These are phyloP conservation scores for Tuber calosporum DNA, from an alignment of 495 filamentous ascomycete species.

Conservation along the genomic window DNA sequence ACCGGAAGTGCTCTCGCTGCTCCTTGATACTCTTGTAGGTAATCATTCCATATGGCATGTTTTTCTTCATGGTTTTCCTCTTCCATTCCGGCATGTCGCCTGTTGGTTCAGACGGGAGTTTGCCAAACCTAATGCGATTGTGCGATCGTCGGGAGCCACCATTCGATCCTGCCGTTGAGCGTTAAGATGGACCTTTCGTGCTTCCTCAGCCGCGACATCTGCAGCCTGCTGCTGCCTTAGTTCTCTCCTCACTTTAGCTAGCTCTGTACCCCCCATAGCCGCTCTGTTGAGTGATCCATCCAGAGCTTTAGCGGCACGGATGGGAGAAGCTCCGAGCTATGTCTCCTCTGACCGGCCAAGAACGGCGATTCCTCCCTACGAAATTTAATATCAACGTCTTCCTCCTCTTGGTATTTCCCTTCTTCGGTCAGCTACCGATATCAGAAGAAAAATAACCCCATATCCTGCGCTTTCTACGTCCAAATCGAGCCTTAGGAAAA, in stretches of 20 bases:
- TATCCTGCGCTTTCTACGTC: too few species aligned
- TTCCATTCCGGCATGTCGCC: conserved; percentile 90
- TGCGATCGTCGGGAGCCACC: conserved; percentile 69
- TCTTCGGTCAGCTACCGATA: conserved; percentile 51
- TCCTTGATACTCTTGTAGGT: conserved; percentile 92
- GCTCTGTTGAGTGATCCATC: conserved; percentile 93
- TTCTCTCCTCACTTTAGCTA: conserved; percentile 86
- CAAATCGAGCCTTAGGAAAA: not conserved
- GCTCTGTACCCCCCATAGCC: conserved; percentile 79
- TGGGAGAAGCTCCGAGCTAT: conserved; percentile 91
- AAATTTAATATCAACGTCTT: conserved; percentile 96
- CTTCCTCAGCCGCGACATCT: conserved; percentile 70
- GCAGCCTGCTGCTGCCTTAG: conserved; percentile 80
- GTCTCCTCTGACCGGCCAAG: conserved; percentile 90
- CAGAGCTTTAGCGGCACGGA: conserved; percentile 91
- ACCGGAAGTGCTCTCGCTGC: conserved; percentile 84
- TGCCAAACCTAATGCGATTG: conserved; percentile 76
- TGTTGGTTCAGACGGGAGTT: conserved; percentile 48
- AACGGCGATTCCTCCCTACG: conserved; percentile 95
- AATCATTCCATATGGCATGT: conserved; percentile 73
- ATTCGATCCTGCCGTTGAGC: conserved; percentile 97
- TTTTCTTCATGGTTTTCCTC: conserved; percentile 69
- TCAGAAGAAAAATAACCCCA: not conserved
- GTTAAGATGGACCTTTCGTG: conserved; percentile 72
- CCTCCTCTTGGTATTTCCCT: conserved; percentile 85